Evolutionary conservation across 441 rosid genomes (phyloP), one percentile per base, ranked within the genome.

Genomic region (Bruguiera hainesii): DNA sequence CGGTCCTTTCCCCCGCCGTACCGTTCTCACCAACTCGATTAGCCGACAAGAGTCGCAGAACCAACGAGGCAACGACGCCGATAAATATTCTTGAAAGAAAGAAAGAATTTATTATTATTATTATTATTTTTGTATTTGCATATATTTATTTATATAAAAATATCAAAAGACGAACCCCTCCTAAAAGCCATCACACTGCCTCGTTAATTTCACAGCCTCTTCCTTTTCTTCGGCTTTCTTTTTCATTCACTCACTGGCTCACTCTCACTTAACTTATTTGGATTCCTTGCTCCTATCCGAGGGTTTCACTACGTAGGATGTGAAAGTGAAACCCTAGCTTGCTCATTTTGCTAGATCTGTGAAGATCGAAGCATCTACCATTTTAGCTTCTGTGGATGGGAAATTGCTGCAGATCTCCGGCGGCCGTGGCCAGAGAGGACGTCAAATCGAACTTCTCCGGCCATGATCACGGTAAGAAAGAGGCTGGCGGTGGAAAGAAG

Each of bases 351-450:
- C 76, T 60, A 88, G 86, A 83, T 71, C 89, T 68, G 70, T 51
- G 20, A 56, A 25, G 25, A 8, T 53, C 58, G 28, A 65, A 52
- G 58, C 59, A 1, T 48, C 29, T 33, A 7, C 10, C 15, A 1
- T 20, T 21, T 61, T 25, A 1, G 26, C 49, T 16, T 42, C 28
- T 25, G 60, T 58, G 63, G 33, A 89, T 90, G 98, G 99, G 98
- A 61, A 95, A 95, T 80, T 95, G 99, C 71, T 95, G 99, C 79
- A 89, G 98, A 92, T 95, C 98, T 82, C 98, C 99, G 49, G 98
- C 99, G 0, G 89, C 99, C 1, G 98, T 95, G 0, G 99, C 99
- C 58, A 80, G 99, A 61, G 99, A 95, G 66, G 99, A 95, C 58
- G 99, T 95, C 13, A 95, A 95, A 82, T 85, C 98, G 7, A 89